Conservation (phyloP, 2,329 filamentous ascomycete genomes). For the Ophiocordyceps unilateralis region DNA sequence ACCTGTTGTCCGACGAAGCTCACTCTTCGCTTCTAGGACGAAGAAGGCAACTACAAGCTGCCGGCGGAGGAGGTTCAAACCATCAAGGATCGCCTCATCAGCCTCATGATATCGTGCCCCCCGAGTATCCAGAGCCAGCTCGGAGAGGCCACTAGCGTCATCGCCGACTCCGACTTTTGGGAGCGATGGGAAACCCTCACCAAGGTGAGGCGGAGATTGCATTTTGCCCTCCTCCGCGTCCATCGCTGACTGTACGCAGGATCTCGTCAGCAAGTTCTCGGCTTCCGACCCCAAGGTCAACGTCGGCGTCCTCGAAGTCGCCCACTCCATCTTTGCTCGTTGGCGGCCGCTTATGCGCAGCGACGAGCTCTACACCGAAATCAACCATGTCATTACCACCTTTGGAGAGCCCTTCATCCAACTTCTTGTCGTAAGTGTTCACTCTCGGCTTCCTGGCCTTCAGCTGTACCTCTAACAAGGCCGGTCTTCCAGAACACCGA, state of each 20-base stretch:
- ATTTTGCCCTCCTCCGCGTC: too few relatives aligned
- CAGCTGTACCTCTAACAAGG: neutral
- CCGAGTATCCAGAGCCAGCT: constrained; percentile 79
- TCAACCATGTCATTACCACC: constrained; percentile 81
- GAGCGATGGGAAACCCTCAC: constrained; percentile 91
- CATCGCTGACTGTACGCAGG: constrained; percentile 24
- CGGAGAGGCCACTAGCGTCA: constrained; percentile 90
- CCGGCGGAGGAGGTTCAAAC: constrained; percentile 64
- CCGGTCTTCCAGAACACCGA: constrained; percentile 40
- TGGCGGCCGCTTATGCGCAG: constrained; percentile 92
- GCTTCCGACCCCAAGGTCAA: constrained; percentile 69
- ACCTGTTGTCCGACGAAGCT: constrained; percentile 4
- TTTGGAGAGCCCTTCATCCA: constrained; percentile 74
- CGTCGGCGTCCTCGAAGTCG: constrained; percentile 87
- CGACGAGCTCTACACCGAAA: constrained; percentile 83
- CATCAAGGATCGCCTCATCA: constrained; percentile 91
- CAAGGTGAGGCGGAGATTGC: constrained; percentile 30
- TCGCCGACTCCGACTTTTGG: constrained; percentile 97
- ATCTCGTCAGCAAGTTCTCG: constrained; percentile 77
- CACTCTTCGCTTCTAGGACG: constrained; percentile 39
- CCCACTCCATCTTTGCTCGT: constrained; percentile 92
- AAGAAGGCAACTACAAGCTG: constrained; percentile 86
- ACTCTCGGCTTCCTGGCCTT: neutral
- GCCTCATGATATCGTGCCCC: constrained; percentile 88
- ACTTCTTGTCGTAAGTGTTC: constrained; percentile 48